Percentiles rank a stretch among this genome's conserved stretches.
Evolutionary conservation across 192 early-diverging fungal species (phyloP).

Genomic region (Umbelopsis vinacea): DNA sequence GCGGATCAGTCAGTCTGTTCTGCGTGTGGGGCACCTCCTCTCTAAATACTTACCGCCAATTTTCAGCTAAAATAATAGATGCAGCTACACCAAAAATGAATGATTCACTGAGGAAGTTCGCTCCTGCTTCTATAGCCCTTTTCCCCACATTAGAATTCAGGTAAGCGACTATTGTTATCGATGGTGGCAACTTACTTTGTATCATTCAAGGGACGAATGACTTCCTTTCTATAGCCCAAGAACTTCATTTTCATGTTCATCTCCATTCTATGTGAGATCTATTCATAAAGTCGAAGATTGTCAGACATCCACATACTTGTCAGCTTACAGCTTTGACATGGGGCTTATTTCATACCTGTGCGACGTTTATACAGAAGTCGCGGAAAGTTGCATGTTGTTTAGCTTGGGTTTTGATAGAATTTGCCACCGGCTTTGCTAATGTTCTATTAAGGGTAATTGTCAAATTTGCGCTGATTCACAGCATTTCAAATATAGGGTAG

Average conservation of each 20-base stretch:
- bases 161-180: too few relatives aligned
- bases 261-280: slow-evolving; percentile 73
- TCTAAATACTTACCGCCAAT: slow-evolving; percentile 58
- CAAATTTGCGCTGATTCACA: background rate
- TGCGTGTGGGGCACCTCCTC: background rate
- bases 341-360: slow-evolving; percentile 52
- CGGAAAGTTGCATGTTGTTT: slow-evolving; percentile 61
- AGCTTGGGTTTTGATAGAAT: slow-evolving; percentile 45
- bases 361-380: slow-evolving; percentile 74
- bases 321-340: background rate
- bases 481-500: background rate
- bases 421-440: slow-evolving; percentile 48
- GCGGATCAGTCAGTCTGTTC: background rate
- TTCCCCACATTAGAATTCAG: background rate
- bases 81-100: slow-evolving; percentile 79
- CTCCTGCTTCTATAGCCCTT: slow-evolving; percentile 79
- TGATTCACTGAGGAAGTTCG: slow-evolving; percentile 79
- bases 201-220: slow-evolving; percentile 79
- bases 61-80: slow-evolving; percentile 72
- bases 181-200: slow-evolving; percentile 48
- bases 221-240: slow-evolving; percentile 74
- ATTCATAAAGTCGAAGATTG: background rate
- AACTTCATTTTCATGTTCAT: slow-evolving; percentile 85
- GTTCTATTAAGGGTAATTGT: slow-evolving; percentile 29
- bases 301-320: too few relatives aligned